Percentiles rank a stretch among this genome's conserved stretches.
Evolutionary conservation across 257 asterid genomes (phyloP).

Genomic region (Nicotiana tomentosiformis): DNA sequence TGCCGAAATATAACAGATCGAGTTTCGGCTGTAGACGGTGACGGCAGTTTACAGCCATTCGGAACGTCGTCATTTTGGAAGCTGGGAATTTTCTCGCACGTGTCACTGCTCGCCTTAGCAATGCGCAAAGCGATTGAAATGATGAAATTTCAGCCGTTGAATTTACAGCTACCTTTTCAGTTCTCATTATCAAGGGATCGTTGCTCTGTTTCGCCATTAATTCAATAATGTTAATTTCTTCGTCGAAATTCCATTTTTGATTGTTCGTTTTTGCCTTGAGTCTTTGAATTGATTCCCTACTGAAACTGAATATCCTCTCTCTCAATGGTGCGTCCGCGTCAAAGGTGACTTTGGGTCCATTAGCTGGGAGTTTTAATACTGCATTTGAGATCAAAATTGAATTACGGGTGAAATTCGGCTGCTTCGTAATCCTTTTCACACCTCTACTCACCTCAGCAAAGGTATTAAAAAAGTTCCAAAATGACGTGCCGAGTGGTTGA

Average conservation of each 20-base stretch:
- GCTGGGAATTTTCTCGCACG: conserved; percentile 47
- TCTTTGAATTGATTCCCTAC: conserved; percentile 48
- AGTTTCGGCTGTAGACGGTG: conserved; percentile 57
- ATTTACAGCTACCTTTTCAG: background rate
- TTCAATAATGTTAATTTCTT: conserved; percentile 37
- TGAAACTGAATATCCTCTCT: conserved; percentile 63
- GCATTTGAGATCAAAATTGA: conserved; percentile 51
- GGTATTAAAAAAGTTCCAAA: conserved; percentile 61
- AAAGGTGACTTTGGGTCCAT: conserved; percentile 53
- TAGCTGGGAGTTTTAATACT: conserved; percentile 44
- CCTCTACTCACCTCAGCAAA: conserved; percentile 56
- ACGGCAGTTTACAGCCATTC: conserved; percentile 65
- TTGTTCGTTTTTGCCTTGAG: conserved; percentile 43
- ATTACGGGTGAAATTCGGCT: conserved; percentile 55
- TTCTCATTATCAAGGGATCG: conserved; percentile 28
- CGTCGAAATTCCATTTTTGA: conserved; percentile 21
- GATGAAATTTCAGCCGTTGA: conserved; percentile 45
- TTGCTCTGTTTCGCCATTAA: conserved; percentile 53
- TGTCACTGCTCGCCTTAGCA: conserved; percentile 55
- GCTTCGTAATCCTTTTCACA: conserved; percentile 29
- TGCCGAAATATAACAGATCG: conserved; percentile 49
- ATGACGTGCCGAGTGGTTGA: conserved; percentile 73
- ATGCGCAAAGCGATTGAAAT: conserved; percentile 51
- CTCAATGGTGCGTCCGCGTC: conserved; percentile 42
- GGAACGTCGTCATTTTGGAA: conserved; percentile 41